Evolutionary conservation across 2,329 filamentous ascomycete species (phyloP).

Genomic region (Plenodomus tracheiphilus): DNA sequence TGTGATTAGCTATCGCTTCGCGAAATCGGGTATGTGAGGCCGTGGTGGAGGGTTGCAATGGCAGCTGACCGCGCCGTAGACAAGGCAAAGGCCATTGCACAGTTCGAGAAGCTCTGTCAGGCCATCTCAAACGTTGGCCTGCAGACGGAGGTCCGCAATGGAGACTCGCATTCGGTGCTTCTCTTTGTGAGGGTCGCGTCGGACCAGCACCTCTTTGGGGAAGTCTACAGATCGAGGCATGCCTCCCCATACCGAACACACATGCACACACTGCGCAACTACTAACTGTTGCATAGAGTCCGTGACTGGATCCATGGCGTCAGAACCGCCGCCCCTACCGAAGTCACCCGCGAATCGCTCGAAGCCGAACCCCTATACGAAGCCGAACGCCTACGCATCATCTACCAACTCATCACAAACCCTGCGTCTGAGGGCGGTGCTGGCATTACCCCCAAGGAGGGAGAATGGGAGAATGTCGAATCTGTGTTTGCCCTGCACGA

Average conservation of each 20-base stretch:
- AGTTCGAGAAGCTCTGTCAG: slow-evolving; percentile 77
- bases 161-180: slow-evolving; percentile 73
- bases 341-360: slow-evolving; percentile 70
- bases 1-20: slow-evolving; percentile 79
- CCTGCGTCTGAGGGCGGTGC: slow-evolving; percentile 53
- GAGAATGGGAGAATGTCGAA: slow-evolving; percentile 55
- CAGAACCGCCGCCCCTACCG: slow-evolving; percentile 73
- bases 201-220: slow-evolving; percentile 71
- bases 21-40: slow-evolving; percentile 61
- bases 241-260: slow-evolving; percentile 2
- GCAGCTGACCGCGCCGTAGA: slow-evolving; percentile 51
- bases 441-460: slow-evolving; percentile 55
- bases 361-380: slow-evolving; percentile 78
- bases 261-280: background rate
- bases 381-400: slow-evolving; percentile 83
- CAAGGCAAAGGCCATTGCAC: slow-evolving; percentile 68
- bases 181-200: slow-evolving; percentile 83
- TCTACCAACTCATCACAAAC: slow-evolving; percentile 73
- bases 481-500: slow-evolving; percentile 56
- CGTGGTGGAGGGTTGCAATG: slow-evolving; percentile 6
- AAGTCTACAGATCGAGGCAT: slow-evolving; percentile 79
- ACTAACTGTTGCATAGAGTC: slow-evolving; percentile 57
- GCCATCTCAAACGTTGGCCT: slow-evolving; percentile 79
- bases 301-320: slow-evolving; percentile 95
- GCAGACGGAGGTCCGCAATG: slow-evolving; percentile 82